A percentile compares a stretch with the other conserved stretches of the same genome.
Evolutionary conservation across 225 moss, liverwort and hornwort genomes (phyloP).

Genomic region (Bryoerythrophyllum caledonicum): DNA sequence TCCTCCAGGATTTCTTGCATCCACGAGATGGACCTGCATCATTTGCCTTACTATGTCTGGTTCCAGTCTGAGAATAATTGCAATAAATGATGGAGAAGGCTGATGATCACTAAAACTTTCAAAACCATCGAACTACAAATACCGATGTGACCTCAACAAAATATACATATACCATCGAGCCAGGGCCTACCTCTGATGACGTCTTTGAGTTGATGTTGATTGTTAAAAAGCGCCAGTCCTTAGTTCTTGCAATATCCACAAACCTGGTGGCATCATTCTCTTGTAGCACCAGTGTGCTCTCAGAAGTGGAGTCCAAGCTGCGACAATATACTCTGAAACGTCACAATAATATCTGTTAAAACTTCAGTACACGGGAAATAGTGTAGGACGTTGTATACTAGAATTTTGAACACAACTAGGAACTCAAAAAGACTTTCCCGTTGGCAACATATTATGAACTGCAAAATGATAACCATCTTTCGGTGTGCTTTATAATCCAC

Average conservation of each 20-base stretch:
- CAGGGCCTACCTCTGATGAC: slow-evolving; percentile 73
- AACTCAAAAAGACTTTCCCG: not conserved
- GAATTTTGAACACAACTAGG: not conserved
- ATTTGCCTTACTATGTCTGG: slow-evolving; percentile 15
- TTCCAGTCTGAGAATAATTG: not conserved
- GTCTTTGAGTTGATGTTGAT: slow-evolving; percentile 87
- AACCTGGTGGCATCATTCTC: slow-evolving; percentile 75
- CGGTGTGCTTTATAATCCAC: not conserved
- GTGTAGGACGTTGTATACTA: not conserved
- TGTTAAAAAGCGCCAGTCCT: slow-evolving; percentile 89
- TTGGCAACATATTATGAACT: not conserved
- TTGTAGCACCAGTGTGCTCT: slow-evolving; percentile 63
- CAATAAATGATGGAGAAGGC: not conserved
- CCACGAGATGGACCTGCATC: slow-evolving; percentile 79
- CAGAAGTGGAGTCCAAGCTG: slow-evolving; percentile 44
- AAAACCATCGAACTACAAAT: not conserved
- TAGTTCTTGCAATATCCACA: slow-evolving; percentile 92
- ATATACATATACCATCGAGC: not conserved
- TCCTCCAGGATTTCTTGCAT: slow-evolving; percentile 66
- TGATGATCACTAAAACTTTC: not conserved
- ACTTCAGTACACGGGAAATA: not conserved
- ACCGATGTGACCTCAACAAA: not conserved
- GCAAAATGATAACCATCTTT: slow-evolving; percentile 3
- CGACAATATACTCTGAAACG: slow-evolving; percentile 72
- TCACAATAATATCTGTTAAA: slow-evolving; percentile 18